phyloP scores from a whole-genome alignment of 306 rosid species.

The Inga leiocalycina region DNA sequence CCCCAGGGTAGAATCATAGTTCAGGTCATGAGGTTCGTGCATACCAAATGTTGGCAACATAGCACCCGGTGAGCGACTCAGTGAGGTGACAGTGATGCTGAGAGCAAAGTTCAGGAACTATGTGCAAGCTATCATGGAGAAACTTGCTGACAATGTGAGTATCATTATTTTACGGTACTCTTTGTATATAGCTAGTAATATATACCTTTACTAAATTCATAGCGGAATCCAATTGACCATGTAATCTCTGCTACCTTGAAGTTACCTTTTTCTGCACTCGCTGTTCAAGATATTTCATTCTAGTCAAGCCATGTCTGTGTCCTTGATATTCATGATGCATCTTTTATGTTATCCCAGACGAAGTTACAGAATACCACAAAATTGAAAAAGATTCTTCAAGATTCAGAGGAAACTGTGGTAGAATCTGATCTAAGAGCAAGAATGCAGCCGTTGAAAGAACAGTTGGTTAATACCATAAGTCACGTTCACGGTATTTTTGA shows the following conservation, averaged over 20 bases:
- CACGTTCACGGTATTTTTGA: constrained; percentile 74
- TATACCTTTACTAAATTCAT: neutral
- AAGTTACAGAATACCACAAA: constrained; percentile 87
- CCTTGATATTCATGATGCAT: constrained; percentile 20
- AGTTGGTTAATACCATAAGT: constrained; percentile 66
- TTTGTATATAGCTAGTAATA: neutral
- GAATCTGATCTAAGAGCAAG: constrained; percentile 81
- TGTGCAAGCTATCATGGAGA: constrained; percentile 91
- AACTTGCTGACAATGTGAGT: constrained; percentile 86
- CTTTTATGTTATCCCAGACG: constrained; percentile 55
- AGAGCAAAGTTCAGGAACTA: constrained; percentile 93
- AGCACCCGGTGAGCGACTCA: constrained; percentile 93
- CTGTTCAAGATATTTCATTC: constrained; percentile 10
- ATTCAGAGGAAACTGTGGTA: constrained; percentile 77
- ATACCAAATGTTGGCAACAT: constrained; percentile 82
- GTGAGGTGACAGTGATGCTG: constrained; percentile 97
- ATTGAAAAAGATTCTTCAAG: constrained; percentile 92
- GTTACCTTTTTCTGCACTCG: neutral
- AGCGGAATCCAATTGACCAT: constrained; percentile 1
- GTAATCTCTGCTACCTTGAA: constrained; percentile 13
- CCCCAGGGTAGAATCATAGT: constrained; percentile 82
- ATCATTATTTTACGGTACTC: constrained; percentile 7
- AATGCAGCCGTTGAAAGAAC: constrained; percentile 86
- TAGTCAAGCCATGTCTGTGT: constrained; percentile 16
- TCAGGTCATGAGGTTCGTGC: constrained; percentile 92